A percentile compares a stretch with the other conserved stretches of the same genome.
These are phyloP conservation scores for Lentinula aciculospora DNA, from an alignment of 768 basidiomycete genomes.

Conservation along the genomic window DNA sequence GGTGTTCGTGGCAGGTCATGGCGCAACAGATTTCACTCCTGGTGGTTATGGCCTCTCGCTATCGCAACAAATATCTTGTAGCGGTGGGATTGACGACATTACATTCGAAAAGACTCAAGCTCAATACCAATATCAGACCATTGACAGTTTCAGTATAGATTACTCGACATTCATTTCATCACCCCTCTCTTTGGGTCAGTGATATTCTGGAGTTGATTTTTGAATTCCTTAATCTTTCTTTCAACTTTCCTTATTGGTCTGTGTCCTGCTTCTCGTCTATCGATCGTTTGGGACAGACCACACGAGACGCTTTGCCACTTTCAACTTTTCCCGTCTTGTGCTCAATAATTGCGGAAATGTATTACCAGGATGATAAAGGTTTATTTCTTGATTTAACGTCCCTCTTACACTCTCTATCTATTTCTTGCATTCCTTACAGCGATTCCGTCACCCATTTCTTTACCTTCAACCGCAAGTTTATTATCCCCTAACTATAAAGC, in stretches of 20 bases:
- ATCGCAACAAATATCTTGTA: conserved; percentile 5
- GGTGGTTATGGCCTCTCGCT: neutral
- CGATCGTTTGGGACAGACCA: neutral
- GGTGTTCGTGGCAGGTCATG: neutral
- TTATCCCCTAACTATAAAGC: neutral
- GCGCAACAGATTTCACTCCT: neutral
- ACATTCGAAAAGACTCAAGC: conserved; percentile 19
- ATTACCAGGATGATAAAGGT: neutral
- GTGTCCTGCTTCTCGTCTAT: neutral
- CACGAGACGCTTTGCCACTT: conserved; percentile 1
- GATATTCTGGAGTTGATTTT: neutral
- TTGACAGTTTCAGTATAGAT: conserved; percentile 18
- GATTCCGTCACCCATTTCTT: neutral
- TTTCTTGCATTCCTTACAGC: neutral
- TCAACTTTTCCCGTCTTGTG: neutral
- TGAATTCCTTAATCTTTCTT: neutral
- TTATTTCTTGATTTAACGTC: neutral
- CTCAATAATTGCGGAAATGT: neutral
- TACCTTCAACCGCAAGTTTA: neutral
- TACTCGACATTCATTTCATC: conserved; percentile 28
- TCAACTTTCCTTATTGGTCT: conserved; percentile 1
- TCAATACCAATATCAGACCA: neutral
- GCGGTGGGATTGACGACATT: conserved; percentile 16
- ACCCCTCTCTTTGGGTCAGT: conserved; percentile 1
- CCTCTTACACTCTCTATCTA: neutral